Conservation (phyloP, 345 rosid species). For the Pseudoturritis turrita region DNA sequence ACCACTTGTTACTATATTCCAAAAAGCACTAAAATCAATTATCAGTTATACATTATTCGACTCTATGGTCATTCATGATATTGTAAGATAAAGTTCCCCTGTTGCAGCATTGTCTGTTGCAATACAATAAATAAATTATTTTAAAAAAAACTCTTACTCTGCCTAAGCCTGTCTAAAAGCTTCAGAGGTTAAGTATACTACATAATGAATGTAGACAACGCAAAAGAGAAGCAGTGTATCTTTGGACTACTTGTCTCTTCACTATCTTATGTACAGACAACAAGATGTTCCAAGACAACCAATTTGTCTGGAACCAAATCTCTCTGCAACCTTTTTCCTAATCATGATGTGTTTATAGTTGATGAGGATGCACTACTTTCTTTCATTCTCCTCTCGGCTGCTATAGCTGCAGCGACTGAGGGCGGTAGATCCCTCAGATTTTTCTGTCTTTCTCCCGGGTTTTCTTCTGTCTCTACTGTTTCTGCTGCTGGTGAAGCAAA, state of each 20-base stretch:
- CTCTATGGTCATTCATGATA: neutral
- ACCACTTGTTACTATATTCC: slow-evolving; percentile 44
- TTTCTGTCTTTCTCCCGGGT: slow-evolving; percentile 35
- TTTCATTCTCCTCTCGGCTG: slow-evolving; percentile 82
- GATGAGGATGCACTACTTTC: slow-evolving; percentile 32
- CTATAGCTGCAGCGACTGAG: slow-evolving; percentile 73
- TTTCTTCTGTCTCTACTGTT: slow-evolving; percentile 36
- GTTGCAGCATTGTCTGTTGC: neutral
- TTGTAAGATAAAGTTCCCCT: slow-evolving; percentile 17
- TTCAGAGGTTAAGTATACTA: neutral
- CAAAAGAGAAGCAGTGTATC: neutral
- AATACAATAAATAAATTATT: neutral
- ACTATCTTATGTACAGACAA: slow-evolving; percentile 5
- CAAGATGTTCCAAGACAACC: neutral
- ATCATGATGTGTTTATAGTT: slow-evolving; percentile 11
- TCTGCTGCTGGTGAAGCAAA: slow-evolving; percentile 47
- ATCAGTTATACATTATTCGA: neutral
- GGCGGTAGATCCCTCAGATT: slow-evolving; percentile 74
- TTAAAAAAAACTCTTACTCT: neutral
- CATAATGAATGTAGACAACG: slow-evolving; percentile 3
- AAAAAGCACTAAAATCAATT: slow-evolving; percentile 31
- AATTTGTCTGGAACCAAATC: slow-evolving; percentile 5
- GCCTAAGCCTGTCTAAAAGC: neutral
- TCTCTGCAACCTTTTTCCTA: neutral
- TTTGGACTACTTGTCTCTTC: slow-evolving; percentile 13